A percentile compares a stretch with the other conserved stretches of the same genome.
Evolutionary conservation across 2,329 filamentous ascomycete species (phyloP).

Genomic region (Fusarium foetens): DNA sequence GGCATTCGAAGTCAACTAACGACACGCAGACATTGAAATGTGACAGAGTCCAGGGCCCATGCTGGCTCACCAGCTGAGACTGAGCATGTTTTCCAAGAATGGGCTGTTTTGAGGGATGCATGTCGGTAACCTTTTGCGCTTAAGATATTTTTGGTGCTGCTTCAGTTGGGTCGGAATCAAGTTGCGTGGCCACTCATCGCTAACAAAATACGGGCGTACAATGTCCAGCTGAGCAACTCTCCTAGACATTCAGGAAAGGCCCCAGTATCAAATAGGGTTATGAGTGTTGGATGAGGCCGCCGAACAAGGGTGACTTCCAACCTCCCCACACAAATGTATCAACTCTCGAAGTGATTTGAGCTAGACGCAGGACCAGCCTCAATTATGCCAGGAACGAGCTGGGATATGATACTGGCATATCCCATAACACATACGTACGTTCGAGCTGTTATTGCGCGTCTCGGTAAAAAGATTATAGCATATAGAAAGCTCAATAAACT

Average conservation of each 20-base stretch:
- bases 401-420: constrained; percentile 20
- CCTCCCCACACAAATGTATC: constrained; percentile 6
- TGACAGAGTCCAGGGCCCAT: constrained; percentile 3
- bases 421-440: constrained; percentile 8
- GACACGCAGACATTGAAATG: not conserved
- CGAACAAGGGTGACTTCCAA: constrained; percentile 13
- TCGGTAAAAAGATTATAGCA: constrained; percentile 3
- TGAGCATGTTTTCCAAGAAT: constrained; percentile 10
- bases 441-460: constrained; percentile 14
- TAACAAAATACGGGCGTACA: not conserved
- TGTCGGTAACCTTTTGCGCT: not conserved
- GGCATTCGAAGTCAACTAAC: not conserved
- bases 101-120: constrained; percentile 6
- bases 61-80: constrained; percentile 1
- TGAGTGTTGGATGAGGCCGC: constrained; percentile 29
- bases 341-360: constrained; percentile 20
- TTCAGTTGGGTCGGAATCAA: not conserved
- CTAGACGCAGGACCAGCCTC: constrained; percentile 32
- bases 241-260: not conserved
- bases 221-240: constrained; percentile 3
- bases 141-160: constrained; percentile 7
- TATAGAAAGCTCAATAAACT: constrained; percentile 20
- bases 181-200: constrained; percentile 3
- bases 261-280: constrained; percentile 2
- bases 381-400: constrained; percentile 28